phyloP scores from a whole-genome alignment of 768 basidiomycete species.

The Melanogaster broomeanus region DNA sequence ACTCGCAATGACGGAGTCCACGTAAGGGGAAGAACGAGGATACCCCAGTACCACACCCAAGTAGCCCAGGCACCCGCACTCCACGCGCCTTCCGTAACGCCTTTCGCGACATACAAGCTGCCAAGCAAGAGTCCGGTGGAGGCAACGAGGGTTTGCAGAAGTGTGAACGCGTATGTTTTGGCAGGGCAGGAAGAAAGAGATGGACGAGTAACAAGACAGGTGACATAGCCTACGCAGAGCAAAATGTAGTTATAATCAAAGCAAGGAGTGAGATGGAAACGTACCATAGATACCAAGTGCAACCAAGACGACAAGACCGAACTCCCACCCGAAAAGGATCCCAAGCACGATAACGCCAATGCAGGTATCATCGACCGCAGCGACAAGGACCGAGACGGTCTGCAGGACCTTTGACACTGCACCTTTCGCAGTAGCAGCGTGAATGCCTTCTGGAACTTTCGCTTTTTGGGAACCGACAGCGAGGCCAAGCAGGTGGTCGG shows the following conservation, averaged over 20 bases:
- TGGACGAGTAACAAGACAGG: constrained; percentile 9
- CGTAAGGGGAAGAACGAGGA: constrained; percentile 36
- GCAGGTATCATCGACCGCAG: constrained; percentile 78
- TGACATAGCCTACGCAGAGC: constrained; percentile 16
- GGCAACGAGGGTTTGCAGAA: constrained; percentile 81
- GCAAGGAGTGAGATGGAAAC: constrained; percentile 13
- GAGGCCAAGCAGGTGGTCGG: constrained; percentile 85
- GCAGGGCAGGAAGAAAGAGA: constrained; percentile 8
- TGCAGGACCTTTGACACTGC: constrained; percentile 19
- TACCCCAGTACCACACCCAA: constrained; percentile 33
- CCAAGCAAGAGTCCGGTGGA: constrained; percentile 82
- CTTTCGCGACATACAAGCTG: constrained; percentile 27
- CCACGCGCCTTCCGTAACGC: constrained; percentile 30
- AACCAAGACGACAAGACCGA: constrained; percentile 65
- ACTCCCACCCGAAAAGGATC: constrained; percentile 62
- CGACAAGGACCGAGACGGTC: constrained; percentile 61
- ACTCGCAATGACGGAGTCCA: constrained; percentile 54
- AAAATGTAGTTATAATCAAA: neutral
- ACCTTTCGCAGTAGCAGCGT: constrained; percentile 1
- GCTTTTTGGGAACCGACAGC: constrained; percentile 80
- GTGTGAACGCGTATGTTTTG: neutral
- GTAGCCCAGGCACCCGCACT: constrained; percentile 28
- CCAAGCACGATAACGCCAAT: constrained; percentile 72
- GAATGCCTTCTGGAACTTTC: constrained; percentile 72
- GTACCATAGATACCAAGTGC: constrained; percentile 76